A percentile compares a stretch with the other conserved stretches of the same genome.
Evolutionary conservation across 371 early-diverging fungal species (phyloP).

Genomic region (Sporodiniella umbellata): DNA sequence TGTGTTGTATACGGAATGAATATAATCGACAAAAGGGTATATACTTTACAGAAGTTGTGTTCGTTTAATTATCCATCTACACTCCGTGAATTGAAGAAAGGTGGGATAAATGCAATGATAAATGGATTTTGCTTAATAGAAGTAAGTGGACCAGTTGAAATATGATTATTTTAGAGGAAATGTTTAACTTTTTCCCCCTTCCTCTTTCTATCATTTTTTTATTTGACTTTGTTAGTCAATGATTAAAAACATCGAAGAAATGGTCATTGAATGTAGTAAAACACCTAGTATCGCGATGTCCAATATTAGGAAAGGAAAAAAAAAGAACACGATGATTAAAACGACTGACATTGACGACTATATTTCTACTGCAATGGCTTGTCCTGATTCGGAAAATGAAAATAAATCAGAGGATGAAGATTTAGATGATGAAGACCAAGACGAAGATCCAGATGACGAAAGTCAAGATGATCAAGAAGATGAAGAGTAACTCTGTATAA

Average conservation of each 20-base stretch:
- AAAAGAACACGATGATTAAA: background rate
- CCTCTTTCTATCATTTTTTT: background rate
- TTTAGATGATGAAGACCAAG: background rate
- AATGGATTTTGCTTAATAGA: conserved; percentile 11
- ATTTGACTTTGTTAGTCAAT: conserved; percentile 5
- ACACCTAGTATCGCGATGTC: background rate
- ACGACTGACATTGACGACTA: conserved; percentile 1
- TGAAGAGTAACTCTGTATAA: conserved; percentile 1
- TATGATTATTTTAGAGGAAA: conserved; percentile 4
- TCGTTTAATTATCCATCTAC: conserved; percentile 13
- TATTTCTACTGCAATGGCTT: conserved; percentile 4
- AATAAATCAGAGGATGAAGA: background rate
- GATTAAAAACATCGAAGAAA: conserved; percentile 2
- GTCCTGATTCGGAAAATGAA: conserved; percentile 4
- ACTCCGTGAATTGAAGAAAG: conserved; percentile 6
- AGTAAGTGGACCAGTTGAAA: conserved; percentile 9
- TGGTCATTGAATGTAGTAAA: conserved; percentile 3
- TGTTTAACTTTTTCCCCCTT: conserved; percentile 8
- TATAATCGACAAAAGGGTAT: conserved; percentile 7
- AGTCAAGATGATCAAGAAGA: background rate
- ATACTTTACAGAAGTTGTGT: conserved; percentile 7
- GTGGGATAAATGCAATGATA: conserved; percentile 9
- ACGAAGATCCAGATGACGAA: background rate
- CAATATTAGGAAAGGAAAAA: conserved; percentile 4
- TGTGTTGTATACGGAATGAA: conserved; percentile 11